These are phyloP conservation scores for Gossypium aridum DNA, from an alignment of 441 rosid genomes.

Conservation along the genomic window DNA sequence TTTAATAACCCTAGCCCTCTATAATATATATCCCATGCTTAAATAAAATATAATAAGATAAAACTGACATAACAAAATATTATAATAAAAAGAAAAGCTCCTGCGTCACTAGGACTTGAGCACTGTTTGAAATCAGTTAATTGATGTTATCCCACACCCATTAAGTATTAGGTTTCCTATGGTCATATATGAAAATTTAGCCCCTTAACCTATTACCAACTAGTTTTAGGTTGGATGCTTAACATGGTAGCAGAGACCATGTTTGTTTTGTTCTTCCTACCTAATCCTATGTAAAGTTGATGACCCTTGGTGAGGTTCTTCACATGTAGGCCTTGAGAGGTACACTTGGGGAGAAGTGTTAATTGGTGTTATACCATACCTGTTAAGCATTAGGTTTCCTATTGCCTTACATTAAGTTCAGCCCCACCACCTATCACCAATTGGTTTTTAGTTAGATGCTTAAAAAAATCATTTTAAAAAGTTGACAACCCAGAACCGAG, in stretches of 20 bases:
- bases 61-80: background rate
- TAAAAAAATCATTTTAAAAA: background rate
- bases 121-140: background rate
- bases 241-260: background rate
- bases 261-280: background rate
- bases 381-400: background rate
- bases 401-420: background rate
- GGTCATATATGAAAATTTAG: background rate
- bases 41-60: background rate
- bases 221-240: background rate
- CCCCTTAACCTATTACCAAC: background rate
- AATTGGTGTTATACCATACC: background rate
- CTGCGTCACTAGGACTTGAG: background rate
- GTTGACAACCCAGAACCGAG: background rate
- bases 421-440: background rate
- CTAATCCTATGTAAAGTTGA: background rate
- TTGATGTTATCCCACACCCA: background rate
- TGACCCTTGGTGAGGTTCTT: background rate
- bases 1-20: background rate
- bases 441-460: background rate
- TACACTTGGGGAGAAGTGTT: background rate
- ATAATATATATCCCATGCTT: background rate
- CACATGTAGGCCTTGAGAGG: background rate
- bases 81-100: background rate
- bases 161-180: background rate